Base-by-base conservation (phyloP, 2,329 filamentous ascomycete genomes). In the Aspergillus tamarii region DNA sequence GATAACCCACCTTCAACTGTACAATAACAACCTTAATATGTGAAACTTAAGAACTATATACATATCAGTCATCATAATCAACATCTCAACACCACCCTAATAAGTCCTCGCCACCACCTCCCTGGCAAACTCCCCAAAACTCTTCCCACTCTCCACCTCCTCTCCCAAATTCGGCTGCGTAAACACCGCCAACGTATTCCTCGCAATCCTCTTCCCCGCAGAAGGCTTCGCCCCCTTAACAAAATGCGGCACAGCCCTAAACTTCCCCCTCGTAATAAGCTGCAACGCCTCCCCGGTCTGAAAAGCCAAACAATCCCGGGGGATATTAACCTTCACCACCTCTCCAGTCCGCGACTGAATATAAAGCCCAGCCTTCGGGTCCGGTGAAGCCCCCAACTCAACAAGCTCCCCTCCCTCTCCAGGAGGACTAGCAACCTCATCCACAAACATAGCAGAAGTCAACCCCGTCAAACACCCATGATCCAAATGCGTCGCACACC, bases 191-290 rank as follows among this genome's bases (percentile, higher is more conserved):
- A 99, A 80, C 11, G 95, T 99, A 80, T 98, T 98, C 64, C 91
- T 83, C 32, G 91, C 91, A 64, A 94, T 85, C 32, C 82, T 81
- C 2, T 81, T 82, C 16, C 79, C 81, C 62, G 83, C 76, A 23
- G 83, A 85, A 1, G 86, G 82, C 67, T 86, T 84, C 5, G 91
- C 89, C 0, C 94, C 94, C 68, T 90, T 86, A 10, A 99, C 95
- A 77, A 96, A 98, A 82, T 99, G 95, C 69, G 95, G 94, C 65
- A 98, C 95, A 1, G 95, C 95, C 79, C 91, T 92, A 83, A 99
- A 97, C 73, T 87, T 89, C 11, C 95, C 95, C n/a, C 86, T 83
- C 0, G 94, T 98, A 75, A 99, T 97, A 63, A 92, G 84, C 80
- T 98, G 91, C 57, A 99, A 83, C 0, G 94, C 90, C 80, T 97